phyloP scores from a whole-genome alignment of 1,284 basidiomycete genomes.

The Malassezia yamatoensis region DNA sequence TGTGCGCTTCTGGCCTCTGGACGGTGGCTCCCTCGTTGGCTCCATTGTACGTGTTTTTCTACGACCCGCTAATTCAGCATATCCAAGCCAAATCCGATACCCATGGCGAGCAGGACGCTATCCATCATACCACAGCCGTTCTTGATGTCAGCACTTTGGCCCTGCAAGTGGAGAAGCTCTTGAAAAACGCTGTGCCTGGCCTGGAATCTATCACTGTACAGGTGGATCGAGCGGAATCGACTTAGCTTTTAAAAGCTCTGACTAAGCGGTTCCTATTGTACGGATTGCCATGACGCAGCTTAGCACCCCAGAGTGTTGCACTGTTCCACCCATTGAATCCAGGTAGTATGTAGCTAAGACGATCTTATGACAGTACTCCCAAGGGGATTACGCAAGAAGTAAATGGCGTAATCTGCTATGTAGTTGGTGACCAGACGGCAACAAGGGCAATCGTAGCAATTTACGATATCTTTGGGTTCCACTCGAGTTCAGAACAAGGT shows the following conservation, averaged over 20 bases:
- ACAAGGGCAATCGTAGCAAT: slow-evolving; percentile 56
- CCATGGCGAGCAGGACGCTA: neutral
- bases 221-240: slow-evolving; percentile 16
- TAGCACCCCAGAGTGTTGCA: slow-evolving; percentile 47
- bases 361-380: slow-evolving; percentile 15
- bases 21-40: slow-evolving; percentile 71
- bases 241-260: too few species aligned
- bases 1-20: slow-evolving; percentile 93
- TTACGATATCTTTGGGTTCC: slow-evolving; percentile 60
- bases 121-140: neutral
- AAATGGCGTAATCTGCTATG: slow-evolving; percentile 25
- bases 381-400: slow-evolving; percentile 47
- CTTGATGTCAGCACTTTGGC: slow-evolving; percentile 2
- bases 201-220: slow-evolving; percentile 36
- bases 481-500: slow-evolving; percentile 51
- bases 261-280: too few species aligned
- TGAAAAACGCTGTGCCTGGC: slow-evolving; percentile 26
- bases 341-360: slow-evolving; percentile 34
- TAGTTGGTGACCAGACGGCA: slow-evolving; percentile 49
- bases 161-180: slow-evolving; percentile 22
- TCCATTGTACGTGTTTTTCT: slow-evolving; percentile 58
- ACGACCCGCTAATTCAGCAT: slow-evolving; percentile 1
- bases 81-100: slow-evolving; percentile 18
- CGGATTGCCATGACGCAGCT: too few species aligned
- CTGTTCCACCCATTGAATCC: slow-evolving; percentile 51